Percentiles rank a stretch among this genome's conserved stretches.
Evolutionary conservation across 768 basidiomycete species (phyloP).

Genomic region (Tephrocybe sp.): DNA sequence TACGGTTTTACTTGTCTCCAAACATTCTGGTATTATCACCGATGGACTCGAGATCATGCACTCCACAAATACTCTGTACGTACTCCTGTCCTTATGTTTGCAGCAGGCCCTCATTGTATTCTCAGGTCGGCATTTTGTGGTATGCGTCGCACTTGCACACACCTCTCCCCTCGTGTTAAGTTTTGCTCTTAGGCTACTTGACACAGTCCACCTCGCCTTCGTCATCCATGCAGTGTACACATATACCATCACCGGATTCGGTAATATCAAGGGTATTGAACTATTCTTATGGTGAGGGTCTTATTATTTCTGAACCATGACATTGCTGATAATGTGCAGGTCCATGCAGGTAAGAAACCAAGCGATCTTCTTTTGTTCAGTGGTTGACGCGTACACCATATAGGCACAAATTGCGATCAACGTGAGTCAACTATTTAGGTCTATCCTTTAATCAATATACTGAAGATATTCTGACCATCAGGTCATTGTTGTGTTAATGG

Average conservation of each 20-base stretch:
- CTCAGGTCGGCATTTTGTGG: conserved; percentile 35
- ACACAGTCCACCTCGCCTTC: conserved; percentile 27
- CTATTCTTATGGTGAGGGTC: conserved; percentile 10
- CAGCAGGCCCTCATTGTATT: not conserved
- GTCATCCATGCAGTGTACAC: conserved; percentile 27
- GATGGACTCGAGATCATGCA: conserved; percentile 33
- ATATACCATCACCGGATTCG: conserved; percentile 26
- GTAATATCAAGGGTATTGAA: conserved; percentile 17
- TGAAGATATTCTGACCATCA: conserved; percentile 10
- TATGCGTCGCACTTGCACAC: conserved; percentile 12
- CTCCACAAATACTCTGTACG: conserved; percentile 38
- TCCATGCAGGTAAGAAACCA: conserved; percentile 23
- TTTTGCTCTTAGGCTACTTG: conserved; percentile 22
- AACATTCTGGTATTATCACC: conserved; percentile 39
- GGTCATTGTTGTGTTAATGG: conserved; percentile 43
- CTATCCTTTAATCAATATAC: not conserved
- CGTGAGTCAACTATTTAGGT: conserved; percentile 24
- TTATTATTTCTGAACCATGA: not conserved
- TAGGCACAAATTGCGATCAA: conserved; percentile 45
- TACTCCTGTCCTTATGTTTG: not conserved
- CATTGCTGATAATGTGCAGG: conserved; percentile 10
- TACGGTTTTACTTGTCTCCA: conserved; percentile 41
- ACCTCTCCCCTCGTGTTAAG: not conserved
- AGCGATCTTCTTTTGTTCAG: not conserved
- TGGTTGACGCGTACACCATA: conserved; percentile 1